phyloP scores from a whole-genome alignment of 2,329 filamentous ascomycete species.

The Fonsecaea pedrosoi region DNA sequence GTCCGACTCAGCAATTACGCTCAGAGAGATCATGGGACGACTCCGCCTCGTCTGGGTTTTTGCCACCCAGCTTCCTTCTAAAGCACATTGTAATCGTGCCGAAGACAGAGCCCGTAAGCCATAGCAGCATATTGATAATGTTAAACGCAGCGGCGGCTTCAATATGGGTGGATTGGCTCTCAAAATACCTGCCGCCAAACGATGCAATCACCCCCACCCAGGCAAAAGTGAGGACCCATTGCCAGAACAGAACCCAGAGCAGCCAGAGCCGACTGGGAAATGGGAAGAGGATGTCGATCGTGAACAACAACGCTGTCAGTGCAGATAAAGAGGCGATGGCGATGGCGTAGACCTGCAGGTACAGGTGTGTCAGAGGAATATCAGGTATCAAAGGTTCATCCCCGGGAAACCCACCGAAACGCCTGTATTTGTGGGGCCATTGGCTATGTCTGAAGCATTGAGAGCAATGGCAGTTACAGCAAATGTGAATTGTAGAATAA shows the following conservation, averaged over 20 bases:
- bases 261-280: conserved; percentile 19
- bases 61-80: conserved; percentile 17
- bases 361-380: neutral
- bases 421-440: conserved; percentile 11
- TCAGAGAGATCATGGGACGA: neutral
- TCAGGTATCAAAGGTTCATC: neutral
- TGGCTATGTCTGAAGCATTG: conserved; percentile 15
- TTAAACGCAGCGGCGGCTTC: conserved; percentile 13
- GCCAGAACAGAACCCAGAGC: conserved; percentile 15
- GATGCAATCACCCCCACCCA: conserved; percentile 15
- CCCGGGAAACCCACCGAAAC: conserved; percentile 5
- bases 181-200: conserved; percentile 12
- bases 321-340: conserved; percentile 9
- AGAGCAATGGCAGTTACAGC: conserved; percentile 17
- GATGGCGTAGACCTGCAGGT: conserved; percentile 15
- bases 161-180: neutral
- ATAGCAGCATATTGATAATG: conserved; percentile 17
- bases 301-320: conserved; percentile 12
- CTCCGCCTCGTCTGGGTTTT: conserved; percentile 10
- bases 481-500: conserved; percentile 4
- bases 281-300: conserved; percentile 15
- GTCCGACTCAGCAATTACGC: neutral
- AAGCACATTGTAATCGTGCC: conserved; percentile 16
- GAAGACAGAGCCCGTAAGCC: conserved; percentile 8
- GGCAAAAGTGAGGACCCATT: conserved; percentile 20